phyloP scores from a whole-genome alignment of 169 alveolate species.

The Cryptosporidium sp. region DNA sequence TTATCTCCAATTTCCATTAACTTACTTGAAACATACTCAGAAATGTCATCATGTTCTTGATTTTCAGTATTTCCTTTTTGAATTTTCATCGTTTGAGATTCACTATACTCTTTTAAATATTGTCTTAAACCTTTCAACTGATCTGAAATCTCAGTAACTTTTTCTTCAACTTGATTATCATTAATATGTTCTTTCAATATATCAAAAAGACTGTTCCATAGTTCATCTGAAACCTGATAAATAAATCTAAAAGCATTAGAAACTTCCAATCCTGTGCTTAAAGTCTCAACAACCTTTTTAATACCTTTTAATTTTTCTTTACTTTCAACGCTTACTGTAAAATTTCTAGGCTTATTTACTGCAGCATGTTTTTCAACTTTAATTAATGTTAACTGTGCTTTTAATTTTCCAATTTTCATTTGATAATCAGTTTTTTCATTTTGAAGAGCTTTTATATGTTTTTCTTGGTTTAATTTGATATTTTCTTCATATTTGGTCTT shows the following conservation, averaged over 20 bases:
- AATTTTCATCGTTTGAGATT: background rate
- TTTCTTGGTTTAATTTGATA: background rate
- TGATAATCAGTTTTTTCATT: constrained; percentile 1
- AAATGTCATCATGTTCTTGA: constrained; percentile 26
- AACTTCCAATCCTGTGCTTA: constrained; percentile 37
- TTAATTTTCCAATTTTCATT: constrained; percentile 21
- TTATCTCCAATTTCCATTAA: constrained; percentile 57
- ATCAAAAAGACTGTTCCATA: constrained; percentile 31
- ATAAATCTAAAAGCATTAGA: constrained; percentile 66
- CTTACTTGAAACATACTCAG: constrained; percentile 48
- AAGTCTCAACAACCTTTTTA: constrained; percentile 11
- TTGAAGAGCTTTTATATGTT: background rate
- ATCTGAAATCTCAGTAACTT: constrained; percentile 2
- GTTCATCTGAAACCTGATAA: constrained; percentile 54
- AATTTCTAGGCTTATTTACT: background rate
- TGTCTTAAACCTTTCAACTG: constrained; percentile 41
- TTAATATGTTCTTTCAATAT: background rate
- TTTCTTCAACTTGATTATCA: constrained; percentile 1
- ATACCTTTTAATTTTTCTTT: background rate
- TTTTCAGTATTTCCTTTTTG: background rate
- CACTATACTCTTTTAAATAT: constrained; percentile 37
- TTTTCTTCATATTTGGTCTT: background rate
- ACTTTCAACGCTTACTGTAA: background rate
- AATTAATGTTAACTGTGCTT: constrained; percentile 20
- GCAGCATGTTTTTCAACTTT: constrained; percentile 29